phyloP scores from a whole-genome alignment of 148 eudicot genomes.

The Rhododendron molle region DNA sequence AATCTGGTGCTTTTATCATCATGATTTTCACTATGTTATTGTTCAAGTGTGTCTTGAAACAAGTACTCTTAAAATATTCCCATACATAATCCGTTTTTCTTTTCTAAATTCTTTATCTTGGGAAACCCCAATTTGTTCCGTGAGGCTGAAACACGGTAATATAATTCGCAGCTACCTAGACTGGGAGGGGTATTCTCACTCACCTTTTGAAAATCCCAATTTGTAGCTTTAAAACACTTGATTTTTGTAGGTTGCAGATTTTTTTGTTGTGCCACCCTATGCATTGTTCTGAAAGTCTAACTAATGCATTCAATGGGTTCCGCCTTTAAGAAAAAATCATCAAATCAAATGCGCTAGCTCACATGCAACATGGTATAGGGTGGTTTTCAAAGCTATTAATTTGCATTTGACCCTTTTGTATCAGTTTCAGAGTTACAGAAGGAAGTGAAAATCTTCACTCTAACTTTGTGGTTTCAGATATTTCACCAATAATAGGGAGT shows the following conservation, averaged over 20 bases:
- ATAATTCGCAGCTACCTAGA: background rate
- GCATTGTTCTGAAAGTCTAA: background rate
- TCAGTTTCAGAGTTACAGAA: too few relatives aligned
- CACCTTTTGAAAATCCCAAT: background rate
- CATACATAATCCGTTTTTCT: background rate
- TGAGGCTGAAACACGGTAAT: background rate
- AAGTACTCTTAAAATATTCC: background rate
- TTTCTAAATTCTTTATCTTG: background rate
- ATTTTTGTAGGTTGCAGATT: background rate
- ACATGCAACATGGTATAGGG: background rate
- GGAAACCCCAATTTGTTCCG: background rate
- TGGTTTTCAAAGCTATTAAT: background rate
- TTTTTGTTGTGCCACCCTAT: background rate
- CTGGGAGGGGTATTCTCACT: background rate
- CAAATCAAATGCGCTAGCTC: background rate
- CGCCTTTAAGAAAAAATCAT: background rate
- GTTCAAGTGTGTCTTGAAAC: background rate
- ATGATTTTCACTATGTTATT: background rate
- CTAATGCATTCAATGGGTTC: background rate
- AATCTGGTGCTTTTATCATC: background rate
- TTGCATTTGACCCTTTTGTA: background rate
- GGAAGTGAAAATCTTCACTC: background rate
- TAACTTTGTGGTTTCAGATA: background rate
- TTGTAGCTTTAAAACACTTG: slow-evolving; percentile 3
- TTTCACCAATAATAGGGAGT: background rate